Evolutionary conservation across 495 filamentous ascomycete species (phyloP).

Genomic region (Penicillium arizonense): DNA sequence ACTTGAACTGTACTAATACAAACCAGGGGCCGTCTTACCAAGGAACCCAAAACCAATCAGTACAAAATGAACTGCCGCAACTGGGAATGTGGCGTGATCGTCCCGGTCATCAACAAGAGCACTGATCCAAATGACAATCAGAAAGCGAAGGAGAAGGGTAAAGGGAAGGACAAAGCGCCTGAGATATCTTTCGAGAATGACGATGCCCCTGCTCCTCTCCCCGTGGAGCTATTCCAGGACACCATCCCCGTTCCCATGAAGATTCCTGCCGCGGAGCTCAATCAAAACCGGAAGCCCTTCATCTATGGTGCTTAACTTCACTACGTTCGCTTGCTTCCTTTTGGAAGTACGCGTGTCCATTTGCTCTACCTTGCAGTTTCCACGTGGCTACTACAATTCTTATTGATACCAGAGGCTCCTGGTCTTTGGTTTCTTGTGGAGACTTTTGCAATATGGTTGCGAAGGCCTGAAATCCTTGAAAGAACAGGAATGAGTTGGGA

Average conservation of each 20-base stretch:
- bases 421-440: no score
- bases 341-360: no score
- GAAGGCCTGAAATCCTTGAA: no score
- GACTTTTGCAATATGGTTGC: no score
- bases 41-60: conserved; percentile 59
- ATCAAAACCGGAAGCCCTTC: conserved; percentile 52
- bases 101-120: conserved; percentile 43
- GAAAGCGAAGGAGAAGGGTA: background rate
- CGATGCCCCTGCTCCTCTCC: background rate
- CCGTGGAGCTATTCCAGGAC: conserved; percentile 47
- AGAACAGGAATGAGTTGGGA: no score
- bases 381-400: no score
- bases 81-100: conserved; percentile 92
- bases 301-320: conserved; percentile 32
- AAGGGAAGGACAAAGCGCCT: background rate
- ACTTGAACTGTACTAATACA: background rate
- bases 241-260: conserved; percentile 72
- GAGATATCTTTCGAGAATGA: background rate
- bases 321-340: background rate
- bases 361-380: no score
- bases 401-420: no score
- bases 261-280: conserved; percentile 54
- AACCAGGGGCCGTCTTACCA: conserved; percentile 66
- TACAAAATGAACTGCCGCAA: conserved; percentile 83
- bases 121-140: background rate